phyloP scores from a whole-genome alignment of 768 basidiomycete species.

The Mycena olivaceomarginata region DNA sequence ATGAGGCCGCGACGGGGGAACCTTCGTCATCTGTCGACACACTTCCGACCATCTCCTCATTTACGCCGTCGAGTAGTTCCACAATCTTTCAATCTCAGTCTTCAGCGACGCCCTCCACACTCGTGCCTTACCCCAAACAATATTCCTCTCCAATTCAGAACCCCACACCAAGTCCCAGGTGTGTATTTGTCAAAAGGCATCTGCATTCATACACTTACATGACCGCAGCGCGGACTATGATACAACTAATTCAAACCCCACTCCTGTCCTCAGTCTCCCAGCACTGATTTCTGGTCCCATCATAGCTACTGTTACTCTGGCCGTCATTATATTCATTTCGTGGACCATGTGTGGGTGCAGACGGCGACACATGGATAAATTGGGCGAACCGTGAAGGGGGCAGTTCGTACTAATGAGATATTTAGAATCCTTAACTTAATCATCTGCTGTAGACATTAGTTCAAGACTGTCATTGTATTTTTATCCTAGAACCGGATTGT shows the following conservation, averaged over 20 bases:
- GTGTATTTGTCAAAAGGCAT: background rate
- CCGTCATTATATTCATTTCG: background rate
- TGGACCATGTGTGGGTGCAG: constrained; percentile 11
- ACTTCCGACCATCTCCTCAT: background rate
- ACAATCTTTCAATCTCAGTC: background rate
- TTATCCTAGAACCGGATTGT: background rate
- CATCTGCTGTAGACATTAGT: background rate
- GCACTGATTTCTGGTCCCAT: constrained; percentile 8
- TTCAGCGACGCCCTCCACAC: background rate
- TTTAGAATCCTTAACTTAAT: too few species aligned
- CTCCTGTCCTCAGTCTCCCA: background rate
- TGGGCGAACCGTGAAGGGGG: background rate
- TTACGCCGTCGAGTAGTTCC: background rate
- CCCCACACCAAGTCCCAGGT: background rate
- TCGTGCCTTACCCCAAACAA: background rate
- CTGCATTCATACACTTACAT: background rate
- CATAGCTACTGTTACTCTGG: background rate
- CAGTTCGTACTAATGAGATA: background rate
- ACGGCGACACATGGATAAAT: background rate
- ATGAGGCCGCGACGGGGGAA: background rate
- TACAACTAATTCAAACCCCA: background rate
- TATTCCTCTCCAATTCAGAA: background rate
- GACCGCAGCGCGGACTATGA: background rate
- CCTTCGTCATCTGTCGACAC: background rate
- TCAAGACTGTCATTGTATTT: background rate